Percentiles rank a stretch among this genome's conserved stretches.
Conservation (phyloP, 1,139 yeast species). For the Eremothecium gossypii region DNA sequence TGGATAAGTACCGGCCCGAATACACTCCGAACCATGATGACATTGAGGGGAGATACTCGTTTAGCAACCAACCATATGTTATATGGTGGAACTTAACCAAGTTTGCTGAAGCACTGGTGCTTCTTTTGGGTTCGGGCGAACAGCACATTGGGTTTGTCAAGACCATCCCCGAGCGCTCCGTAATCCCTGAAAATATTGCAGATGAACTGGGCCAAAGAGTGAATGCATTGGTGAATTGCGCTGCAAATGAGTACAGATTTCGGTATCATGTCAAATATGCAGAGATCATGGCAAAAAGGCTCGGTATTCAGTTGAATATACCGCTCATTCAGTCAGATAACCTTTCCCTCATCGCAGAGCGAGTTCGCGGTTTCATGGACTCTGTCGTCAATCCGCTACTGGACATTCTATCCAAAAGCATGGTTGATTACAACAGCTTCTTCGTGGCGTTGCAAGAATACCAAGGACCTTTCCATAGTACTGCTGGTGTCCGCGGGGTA, state of each 20-base stretch:
- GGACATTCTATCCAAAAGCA: conserved; percentile 49
- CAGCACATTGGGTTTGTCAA: conserved; percentile 37
- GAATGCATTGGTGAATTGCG: conserved; percentile 50
- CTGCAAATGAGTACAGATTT: conserved; percentile 57
- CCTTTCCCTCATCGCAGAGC: conserved; percentile 10
- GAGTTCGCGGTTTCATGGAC: conserved; percentile 15
- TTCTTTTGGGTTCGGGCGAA: conserved; percentile 64
- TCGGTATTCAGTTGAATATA: conserved; percentile 54
- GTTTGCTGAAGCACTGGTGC: conserved; percentile 77
- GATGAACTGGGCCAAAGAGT: conserved; percentile 52
- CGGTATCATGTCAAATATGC: conserved; percentile 54
- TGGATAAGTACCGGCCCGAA: conserved; percentile 73
- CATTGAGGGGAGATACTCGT: conserved; percentile 59
- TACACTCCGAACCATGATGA: conserved; percentile 93
- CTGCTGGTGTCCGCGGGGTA: conserved; percentile 15
- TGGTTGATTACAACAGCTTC: conserved; percentile 73
- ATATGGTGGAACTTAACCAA: conserved; percentile 92
- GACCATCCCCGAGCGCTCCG: conserved; percentile 20
- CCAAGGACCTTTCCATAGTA: conserved; percentile 11
- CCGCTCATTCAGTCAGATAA: conserved; percentile 10
- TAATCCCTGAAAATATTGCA: conserved; percentile 40
- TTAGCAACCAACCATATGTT: conserved; percentile 71
- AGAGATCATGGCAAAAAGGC: conserved; percentile 50
- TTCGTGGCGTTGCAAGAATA: conserved; percentile 52
- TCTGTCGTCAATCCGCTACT: conserved; percentile 50